Conservation (phyloP, 2,329 filamentous ascomycete species). For the Cercospora nicotianae region DNA sequence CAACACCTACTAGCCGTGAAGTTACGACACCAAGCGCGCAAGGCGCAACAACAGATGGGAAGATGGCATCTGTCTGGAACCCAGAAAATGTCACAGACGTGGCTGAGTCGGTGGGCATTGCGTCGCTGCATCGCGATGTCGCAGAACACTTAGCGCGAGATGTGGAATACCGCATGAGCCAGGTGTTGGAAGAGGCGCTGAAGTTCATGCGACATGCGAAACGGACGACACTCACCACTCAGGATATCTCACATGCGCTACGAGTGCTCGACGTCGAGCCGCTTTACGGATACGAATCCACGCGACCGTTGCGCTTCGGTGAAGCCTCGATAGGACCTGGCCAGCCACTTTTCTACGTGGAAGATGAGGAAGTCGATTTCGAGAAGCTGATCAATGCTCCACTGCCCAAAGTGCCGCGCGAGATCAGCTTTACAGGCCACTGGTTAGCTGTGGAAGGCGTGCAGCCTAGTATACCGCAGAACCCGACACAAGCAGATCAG, state of each 20-base stretch:
- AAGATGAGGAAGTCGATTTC: slow-evolving; percentile 98
- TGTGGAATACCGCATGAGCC: slow-evolving; percentile 90
- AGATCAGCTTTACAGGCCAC: slow-evolving; percentile 91
- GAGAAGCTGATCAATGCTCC: slow-evolving; percentile 98
- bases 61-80: slow-evolving; percentile 73
- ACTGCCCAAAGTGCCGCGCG: slow-evolving; percentile 88
- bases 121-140: slow-evolving; percentile 77
- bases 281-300: slow-evolving; percentile 93
- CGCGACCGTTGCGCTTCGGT: slow-evolving; percentile 82
- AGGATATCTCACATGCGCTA: slow-evolving; percentile 84
- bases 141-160: slow-evolving; percentile 86
- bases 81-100: slow-evolving; percentile 94
- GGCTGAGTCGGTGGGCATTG: slow-evolving; percentile 90
- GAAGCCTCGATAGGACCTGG: slow-evolving; percentile 91
- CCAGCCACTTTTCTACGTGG: slow-evolving; percentile 93
- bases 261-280: slow-evolving; percentile 89
- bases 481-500: slow-evolving; percentile 74
- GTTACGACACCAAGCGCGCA: not conserved
- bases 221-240: slow-evolving; percentile 81
- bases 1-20: not conserved
- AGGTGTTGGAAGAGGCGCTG: slow-evolving; percentile 89
- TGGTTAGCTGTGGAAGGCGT: slow-evolving; percentile 98
- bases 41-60: not conserved
- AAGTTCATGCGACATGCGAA: slow-evolving; percentile 94
- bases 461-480: slow-evolving; percentile 93